Percentiles rank a stretch among this genome's conserved stretches.
Conservation (phyloP, 1,284 basidiomycete genomes). For the Leccinum subrobustum region DNA sequence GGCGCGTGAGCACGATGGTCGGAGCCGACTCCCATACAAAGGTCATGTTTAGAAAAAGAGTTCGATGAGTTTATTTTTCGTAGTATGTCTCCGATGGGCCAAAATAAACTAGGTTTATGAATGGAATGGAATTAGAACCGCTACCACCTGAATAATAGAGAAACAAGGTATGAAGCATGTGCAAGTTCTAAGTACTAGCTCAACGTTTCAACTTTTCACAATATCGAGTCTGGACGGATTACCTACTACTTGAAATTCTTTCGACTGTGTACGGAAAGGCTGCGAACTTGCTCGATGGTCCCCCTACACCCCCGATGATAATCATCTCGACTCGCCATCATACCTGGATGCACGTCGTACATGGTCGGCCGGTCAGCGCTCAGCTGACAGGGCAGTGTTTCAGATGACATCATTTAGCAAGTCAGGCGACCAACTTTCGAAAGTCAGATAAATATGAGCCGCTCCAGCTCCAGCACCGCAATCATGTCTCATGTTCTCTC, state of each 20-base stretch:
- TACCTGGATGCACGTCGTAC: neutral
- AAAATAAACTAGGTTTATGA: neutral
- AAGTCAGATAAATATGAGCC: neutral
- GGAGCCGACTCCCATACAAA: neutral
- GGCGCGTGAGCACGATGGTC: neutral
- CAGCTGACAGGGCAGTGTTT: neutral
- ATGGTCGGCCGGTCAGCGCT: neutral
- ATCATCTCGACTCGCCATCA: too few species aligned
- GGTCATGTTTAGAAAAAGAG: neutral
- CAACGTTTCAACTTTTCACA: too few species aligned
- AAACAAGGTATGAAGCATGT: too few species aligned
- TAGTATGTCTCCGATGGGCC: neutral
- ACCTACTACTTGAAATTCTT: too few species aligned
- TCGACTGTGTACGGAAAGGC: too few species aligned
- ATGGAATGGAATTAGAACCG: neutral
- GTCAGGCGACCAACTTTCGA: neutral
- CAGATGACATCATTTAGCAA: neutral
- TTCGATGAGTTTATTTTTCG: neutral
- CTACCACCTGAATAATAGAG: too few species aligned
- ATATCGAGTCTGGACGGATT: too few species aligned
- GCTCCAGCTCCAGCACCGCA: neutral
- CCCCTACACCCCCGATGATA: too few species aligned
- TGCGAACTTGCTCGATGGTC: too few species aligned
- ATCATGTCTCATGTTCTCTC: constrained; percentile 27
- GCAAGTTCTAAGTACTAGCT: too few species aligned